Base-by-base conservation (phyloP, 345 rosid species). In the Gynandropsis gynandra region DNA sequence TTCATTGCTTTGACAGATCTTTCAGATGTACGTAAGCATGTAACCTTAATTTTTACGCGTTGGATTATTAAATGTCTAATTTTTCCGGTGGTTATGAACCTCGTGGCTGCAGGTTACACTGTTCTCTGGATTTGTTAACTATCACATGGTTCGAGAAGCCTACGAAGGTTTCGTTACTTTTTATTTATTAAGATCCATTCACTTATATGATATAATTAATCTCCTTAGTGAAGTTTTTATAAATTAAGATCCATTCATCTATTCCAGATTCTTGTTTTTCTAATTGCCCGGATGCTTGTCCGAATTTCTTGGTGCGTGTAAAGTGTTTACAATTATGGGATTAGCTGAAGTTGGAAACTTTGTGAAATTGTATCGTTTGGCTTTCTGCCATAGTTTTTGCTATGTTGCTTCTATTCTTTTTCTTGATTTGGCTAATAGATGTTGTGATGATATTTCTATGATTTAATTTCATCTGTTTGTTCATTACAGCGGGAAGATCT, bases 81-180 rank as follows among this genome's bases (percentile, higher is more conserved):
- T 24, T n/a, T n/a, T n/a, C n/a, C n/a, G n/a, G n/a, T n/a, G n/a
- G n/a, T n/a, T n/a, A n/a, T n/a, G n/a, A n/a, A n/a, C 41, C 52
- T 50, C 63, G 36, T 75, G 53, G 58, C 65, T 76, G 80, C 94
- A 83, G 97, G 84, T 88, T 68, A 93, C 97, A 56, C 74, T 88
- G 71, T 92, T 93, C 78, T 93, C 97, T 42, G 99, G 97, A 59
- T 88, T 93, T 75, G 97, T 85, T 54, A 88, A 85, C 89, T 93
- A 85, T 76, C 97, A 81, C 69, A 88, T 93, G 97, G 99, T 93
- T 63, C 80, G 86, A 71, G 95, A 93, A 65, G 97, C 99, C 67
- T 88, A 85, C 65, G 87, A 78, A 71, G 99, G 99, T 93, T 61
- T 16, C 15, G 58, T 33, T 44, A 61, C 62, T 1, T 14, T 42